Percentiles rank a stretch among this genome's conserved stretches.
Conservation (phyloP, 805 yeast genomes). For the Wickerhamiella nectarea region DNA sequence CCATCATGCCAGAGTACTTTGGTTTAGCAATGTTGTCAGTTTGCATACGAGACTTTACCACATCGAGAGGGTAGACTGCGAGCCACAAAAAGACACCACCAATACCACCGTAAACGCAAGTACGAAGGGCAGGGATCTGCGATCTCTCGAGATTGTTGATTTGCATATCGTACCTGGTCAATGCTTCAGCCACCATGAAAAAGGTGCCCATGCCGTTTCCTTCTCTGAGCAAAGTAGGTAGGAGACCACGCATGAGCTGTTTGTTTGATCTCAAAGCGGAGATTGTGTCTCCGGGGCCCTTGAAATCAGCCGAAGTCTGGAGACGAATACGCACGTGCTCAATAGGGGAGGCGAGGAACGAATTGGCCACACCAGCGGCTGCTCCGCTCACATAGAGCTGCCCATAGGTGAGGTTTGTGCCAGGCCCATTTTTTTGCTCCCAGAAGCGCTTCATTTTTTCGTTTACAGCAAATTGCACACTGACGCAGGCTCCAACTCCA, state of each 20-base stretch:
- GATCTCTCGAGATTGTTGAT: constrained; percentile 36
- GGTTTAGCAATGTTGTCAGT: constrained; percentile 47
- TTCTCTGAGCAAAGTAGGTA: constrained; percentile 75
- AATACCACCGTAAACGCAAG: constrained; percentile 77
- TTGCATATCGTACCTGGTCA: constrained; percentile 54
- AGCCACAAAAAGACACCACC: constrained; percentile 90
- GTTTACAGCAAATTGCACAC: constrained; percentile 89
- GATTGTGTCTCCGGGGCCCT: constrained; percentile 63
- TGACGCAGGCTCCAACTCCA: constrained; percentile 96
- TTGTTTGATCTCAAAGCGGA: constrained; percentile 36
- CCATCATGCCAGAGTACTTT: constrained; percentile 42
- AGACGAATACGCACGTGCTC: constrained; percentile 90
- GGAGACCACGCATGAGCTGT: constrained; percentile 67
- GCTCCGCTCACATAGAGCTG: constrained; percentile 78
- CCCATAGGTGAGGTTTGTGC: constrained; percentile 27
- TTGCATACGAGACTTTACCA: constrained; percentile 80
- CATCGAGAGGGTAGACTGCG: constrained; percentile 75
- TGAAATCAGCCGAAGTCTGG: constrained; percentile 65
- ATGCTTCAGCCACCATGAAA: constrained; percentile 81
- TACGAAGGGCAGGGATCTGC: constrained; percentile 78
- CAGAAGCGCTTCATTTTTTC: constrained; percentile 84
- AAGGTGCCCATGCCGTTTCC: constrained; percentile 75
- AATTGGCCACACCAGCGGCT: constrained; percentile 86
- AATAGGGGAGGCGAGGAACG: constrained; percentile 81
- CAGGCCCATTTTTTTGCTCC: constrained; percentile 30